phyloP scores from a whole-genome alignment of 164 flowering plant species.

The Nelumbo lutea region DNA sequence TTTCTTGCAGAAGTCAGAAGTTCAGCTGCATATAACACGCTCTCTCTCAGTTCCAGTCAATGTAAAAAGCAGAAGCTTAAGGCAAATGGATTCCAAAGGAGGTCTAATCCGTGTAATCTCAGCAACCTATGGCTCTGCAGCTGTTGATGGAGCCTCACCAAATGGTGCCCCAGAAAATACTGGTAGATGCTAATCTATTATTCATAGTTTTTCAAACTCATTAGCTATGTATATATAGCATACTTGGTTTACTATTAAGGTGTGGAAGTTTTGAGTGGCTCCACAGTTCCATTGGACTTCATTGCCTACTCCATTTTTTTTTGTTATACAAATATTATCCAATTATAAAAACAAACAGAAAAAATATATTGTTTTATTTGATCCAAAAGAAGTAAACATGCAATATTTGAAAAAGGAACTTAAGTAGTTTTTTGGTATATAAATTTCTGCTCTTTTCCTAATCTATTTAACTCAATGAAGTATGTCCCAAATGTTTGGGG shows the following conservation, averaged over 20 bases:
- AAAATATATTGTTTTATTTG: too few relatives aligned
- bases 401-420: too few relatives aligned
- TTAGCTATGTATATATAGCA: background rate
- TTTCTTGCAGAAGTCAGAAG: constrained; percentile 41
- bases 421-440: too few relatives aligned
- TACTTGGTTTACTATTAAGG: background rate
- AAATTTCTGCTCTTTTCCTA: too few relatives aligned
- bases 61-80: constrained; percentile 46
- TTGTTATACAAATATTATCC: background rate
- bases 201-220: background rate
- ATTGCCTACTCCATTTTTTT: background rate
- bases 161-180: constrained; percentile 33
- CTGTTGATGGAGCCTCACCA: constrained; percentile 28
- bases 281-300: background rate
- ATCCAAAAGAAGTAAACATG: too few relatives aligned
- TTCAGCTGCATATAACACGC: constrained; percentile 44
- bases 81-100: constrained; percentile 50
- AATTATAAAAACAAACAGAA: too few relatives aligned
- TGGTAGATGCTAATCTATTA: constrained; percentile 28
- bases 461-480: too few relatives aligned
- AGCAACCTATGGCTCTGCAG: constrained; percentile 40
- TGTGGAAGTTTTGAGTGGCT: background rate
- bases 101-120: constrained; percentile 60
- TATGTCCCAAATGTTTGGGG: too few relatives aligned
- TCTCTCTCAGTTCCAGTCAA: constrained; percentile 72